A percentile compares a stretch with the other conserved stretches of the same genome.
Evolutionary conservation across 768 basidiomycete species (phyloP).

Genomic region (Dioszegia hungarica): DNA sequence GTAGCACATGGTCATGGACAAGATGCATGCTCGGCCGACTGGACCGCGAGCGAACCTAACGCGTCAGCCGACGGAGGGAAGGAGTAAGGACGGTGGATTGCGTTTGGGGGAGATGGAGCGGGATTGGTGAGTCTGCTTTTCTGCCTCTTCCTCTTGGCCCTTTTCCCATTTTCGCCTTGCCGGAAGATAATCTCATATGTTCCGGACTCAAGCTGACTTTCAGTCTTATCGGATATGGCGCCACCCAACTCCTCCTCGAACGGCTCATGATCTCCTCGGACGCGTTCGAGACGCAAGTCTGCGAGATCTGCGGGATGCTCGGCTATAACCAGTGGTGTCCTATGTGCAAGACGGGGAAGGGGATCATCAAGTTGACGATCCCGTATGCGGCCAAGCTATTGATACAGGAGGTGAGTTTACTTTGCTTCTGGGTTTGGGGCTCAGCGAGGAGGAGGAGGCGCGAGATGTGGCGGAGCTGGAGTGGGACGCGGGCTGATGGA

Average conservation of each 20-base stretch:
- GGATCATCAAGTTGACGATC: slow-evolving; percentile 89
- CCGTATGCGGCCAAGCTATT: slow-evolving; percentile 84
- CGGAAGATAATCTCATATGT: too few species aligned
- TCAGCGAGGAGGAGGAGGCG: neutral
- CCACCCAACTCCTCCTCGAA: slow-evolving; percentile 90
- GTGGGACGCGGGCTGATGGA: neutral
- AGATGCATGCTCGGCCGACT: slow-evolving; percentile 98
- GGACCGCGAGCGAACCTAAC: slow-evolving; percentile 95
- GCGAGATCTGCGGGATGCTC: slow-evolving; percentile 88
- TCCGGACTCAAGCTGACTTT: neutral
- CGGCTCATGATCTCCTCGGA: slow-evolving; percentile 99
- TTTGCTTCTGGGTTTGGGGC: neutral
- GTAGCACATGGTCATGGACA: slow-evolving; percentile 99
- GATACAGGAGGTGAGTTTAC: slow-evolving; percentile 48
- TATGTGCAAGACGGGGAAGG: slow-evolving; percentile 96
- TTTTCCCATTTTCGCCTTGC: neutral
- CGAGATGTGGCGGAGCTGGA: neutral
- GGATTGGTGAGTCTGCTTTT: slow-evolving; percentile 60
- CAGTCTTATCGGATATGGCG: slow-evolving; percentile 86
- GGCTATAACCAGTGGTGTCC: slow-evolving; percentile 77
- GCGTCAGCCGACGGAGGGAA: slow-evolving; percentile 95
- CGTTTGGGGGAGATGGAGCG: slow-evolving; percentile 99
- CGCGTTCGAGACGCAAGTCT: slow-evolving; percentile 94
- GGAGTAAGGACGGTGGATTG: slow-evolving; percentile 93
- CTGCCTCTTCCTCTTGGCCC: neutral